Evolutionary conservation across 148 eudicot genomes (phyloP), one percentile per base, ranked within the genome.

Genomic region (Suaeda aralocaspica): DNA sequence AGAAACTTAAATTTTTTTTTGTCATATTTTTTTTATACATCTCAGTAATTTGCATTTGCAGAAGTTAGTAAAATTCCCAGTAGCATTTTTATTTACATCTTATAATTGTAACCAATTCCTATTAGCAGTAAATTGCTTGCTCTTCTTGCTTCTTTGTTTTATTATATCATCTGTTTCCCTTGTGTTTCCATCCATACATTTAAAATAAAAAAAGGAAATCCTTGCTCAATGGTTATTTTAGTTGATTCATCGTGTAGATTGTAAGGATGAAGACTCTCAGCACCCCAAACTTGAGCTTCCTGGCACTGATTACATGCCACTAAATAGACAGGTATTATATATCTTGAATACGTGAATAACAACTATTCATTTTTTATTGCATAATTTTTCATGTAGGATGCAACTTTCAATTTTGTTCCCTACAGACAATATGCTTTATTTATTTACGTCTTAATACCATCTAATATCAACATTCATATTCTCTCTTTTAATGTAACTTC

Each of bases 271-370:
- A 70, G 81, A 81, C 62, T 72, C 90, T 75, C 85, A 70, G 36
- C 84, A 79, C 83, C 96, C 91, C 69, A 83, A 78, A 68, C 75
- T 89, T 74, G 91, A 83, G 72, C 81, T 87, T 79, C 96, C 97
- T 18, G 88, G 96, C 52, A 76, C 83, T 44, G 92, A 83, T 46
- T 76, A 81, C 83, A 73, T 74, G 86, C 88, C 82, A 51, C 55
- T 75, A 31, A 82, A 80, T 66, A 72, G 66, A 61, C 83, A 89
- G 98, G 98, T 92, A 68, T 14, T 25, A 36, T 15, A 14, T 58
- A 25, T 45, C 21, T 30, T 1, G 22, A 56, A 30, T 7, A 39
- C 3, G 25, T 36, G 9, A 46, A 12, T 29, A 22, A 63, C 21
- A 36, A 8, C 4, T 36, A 3, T 36, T 36, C 8, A 3, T 36